Base-by-base conservation (phyloP, 306 rosid species). In the Astragalus glycyphyllos region DNA sequence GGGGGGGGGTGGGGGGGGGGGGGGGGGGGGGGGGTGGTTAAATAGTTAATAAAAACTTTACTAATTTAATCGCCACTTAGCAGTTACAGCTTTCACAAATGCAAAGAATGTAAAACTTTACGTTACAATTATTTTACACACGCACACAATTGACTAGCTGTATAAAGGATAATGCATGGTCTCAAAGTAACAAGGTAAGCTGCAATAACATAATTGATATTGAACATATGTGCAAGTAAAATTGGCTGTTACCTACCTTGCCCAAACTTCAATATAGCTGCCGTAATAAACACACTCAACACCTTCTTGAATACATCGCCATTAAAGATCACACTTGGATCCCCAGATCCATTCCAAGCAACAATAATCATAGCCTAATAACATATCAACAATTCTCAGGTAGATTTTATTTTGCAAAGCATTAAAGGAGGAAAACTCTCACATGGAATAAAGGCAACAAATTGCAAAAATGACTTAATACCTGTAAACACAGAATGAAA, bases 401-500 rank as follows among this genome's bases (percentile, higher is more conserved):
- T n/a, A 17, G 12, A 31, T 20, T 60, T 77, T 11, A 72, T 31
- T 59, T 23, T 61, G 49, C 14, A 58, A 71, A 59, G 49, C 42
- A 69, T 7, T 49, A 14, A 71, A 20, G 44, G 77, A 0, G 8
- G 31, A 46, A 34, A 20, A 71, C 63, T 53, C 8, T 58, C 46
- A 35, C 70, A 53, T 17, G 13, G 14, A 44, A 49, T 47, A 40
- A 72, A 59, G 59, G 53, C 31, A 68, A 60, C 29, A 88, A 4
- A 74, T 41, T 7, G 35, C 16, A 67, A 8, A 38, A 66, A 76
- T 58, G 58, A 71, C 60, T 54, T 8, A 75, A 47, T 75, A 94
- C 99, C 99, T 94, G 99, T 76, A 94, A 89, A 79, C 92, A 83
- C 41, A 94, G 84, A 71, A 94, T 87, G 79, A 89, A 94, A 76